These are phyloP conservation scores for Allium fistulosum DNA, from an alignment of 106 monocot species.

Conservation along the genomic window DNA sequence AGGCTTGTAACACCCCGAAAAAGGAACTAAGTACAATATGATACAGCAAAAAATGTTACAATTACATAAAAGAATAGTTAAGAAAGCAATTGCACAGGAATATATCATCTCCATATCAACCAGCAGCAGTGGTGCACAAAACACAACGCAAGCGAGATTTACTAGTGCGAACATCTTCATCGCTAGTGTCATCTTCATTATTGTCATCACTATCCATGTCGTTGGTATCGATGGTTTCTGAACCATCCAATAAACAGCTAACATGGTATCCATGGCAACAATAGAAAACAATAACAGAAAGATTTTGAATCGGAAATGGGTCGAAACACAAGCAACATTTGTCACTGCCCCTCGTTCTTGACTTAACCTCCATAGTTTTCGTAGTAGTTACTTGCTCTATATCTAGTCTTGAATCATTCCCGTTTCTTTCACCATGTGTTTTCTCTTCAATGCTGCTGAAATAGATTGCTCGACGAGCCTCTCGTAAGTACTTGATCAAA, in stretches of 20 bases:
- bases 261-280: constrained; percentile 95
- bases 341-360: constrained; percentile 65
- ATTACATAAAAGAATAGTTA: no score
- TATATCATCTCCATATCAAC: constrained; percentile 11
- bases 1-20: no score
- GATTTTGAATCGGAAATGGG: constrained; percentile 59
- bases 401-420: constrained; percentile 6
- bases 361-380: constrained; percentile 43
- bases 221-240: constrained; percentile 33
- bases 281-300: constrained; percentile 77
- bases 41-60: no score
- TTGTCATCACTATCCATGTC: constrained; percentile 22
- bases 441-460: constrained; percentile 61
- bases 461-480: constrained; percentile 72
- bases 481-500: constrained; percentile 76
- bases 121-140: constrained; percentile 82
- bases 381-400: constrained; percentile 6
- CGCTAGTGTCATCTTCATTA: not conserved
- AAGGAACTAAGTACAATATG: no score
- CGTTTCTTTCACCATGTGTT: constrained; percentile 19
- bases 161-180: constrained; percentile 20
- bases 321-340: constrained; percentile 95
- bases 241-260: constrained; percentile 47
- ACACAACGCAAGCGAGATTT: constrained; percentile 65
- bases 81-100: no score